Conservation (phyloP, 495 filamentous ascomycete species). For the Viridothelium virens region DNA sequence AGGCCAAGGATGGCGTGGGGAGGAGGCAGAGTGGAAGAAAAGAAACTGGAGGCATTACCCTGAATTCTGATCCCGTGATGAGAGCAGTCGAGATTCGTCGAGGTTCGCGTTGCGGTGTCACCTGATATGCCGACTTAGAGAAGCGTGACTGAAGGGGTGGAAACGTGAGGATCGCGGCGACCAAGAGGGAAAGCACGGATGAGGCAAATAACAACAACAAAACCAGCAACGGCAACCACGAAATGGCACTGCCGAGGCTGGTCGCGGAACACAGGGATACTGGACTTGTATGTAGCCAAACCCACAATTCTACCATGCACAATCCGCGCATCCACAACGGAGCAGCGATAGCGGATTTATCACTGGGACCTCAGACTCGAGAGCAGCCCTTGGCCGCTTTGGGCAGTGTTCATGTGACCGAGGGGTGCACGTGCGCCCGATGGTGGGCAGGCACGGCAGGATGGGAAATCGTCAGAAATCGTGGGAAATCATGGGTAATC, state of each 20-base stretch:
- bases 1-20: background rate
- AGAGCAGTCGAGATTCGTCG: background rate
- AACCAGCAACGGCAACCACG: background rate
- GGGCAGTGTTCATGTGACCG: constrained; percentile 10
- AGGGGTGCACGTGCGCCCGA: background rate
- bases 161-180: background rate
- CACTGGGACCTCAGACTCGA: constrained; percentile 6
- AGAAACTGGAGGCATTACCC: background rate
- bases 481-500: too few species aligned
- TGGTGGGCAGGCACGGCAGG: too few species aligned
- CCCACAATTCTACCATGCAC: background rate
- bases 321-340: background rate
- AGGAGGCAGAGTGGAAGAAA: background rate
- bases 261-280: too few species aligned
- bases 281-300: background rate
- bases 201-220: too few species aligned
- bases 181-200: background rate
- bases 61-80: constrained; percentile 4
- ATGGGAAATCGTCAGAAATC: too few species aligned
- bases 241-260: background rate
- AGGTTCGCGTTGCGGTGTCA: constrained; percentile 7
- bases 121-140: constrained; percentile 8
- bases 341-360: background rate
- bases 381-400: constrained; percentile 6
- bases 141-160: constrained; percentile 1